phyloP scores from a whole-genome alignment of 768 basidiomycete genomes.

The Boletus tylopilopsis region DNA sequence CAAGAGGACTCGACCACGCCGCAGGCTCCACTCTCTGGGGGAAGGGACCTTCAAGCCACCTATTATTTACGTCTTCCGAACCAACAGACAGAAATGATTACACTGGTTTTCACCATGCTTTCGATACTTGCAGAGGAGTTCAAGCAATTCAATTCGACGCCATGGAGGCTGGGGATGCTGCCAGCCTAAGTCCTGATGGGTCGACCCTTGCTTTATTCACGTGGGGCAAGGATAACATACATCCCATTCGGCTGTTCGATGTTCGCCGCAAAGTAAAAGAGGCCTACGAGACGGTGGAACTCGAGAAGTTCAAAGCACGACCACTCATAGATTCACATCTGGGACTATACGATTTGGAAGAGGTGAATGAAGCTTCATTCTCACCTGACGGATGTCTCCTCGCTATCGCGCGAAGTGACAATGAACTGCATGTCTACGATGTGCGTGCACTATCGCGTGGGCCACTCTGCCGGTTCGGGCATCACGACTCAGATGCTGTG shows the following conservation, averaged over 20 bases:
- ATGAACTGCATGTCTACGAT: slow-evolving; percentile 60
- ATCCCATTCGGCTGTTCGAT: slow-evolving; percentile 52
- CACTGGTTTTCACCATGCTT: slow-evolving; percentile 47
- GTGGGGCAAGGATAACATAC: slow-evolving; percentile 15
- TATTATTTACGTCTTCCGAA: slow-evolving; percentile 58
- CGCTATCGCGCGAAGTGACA: slow-evolving; percentile 58
- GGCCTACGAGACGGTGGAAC: slow-evolving; percentile 28
- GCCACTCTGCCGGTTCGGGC: slow-evolving; percentile 46
- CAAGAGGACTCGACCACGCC: slow-evolving; percentile 21
- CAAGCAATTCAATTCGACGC: slow-evolving; percentile 38
- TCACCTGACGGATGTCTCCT: slow-evolving; percentile 62
- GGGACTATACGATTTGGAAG: slow-evolving; percentile 25
- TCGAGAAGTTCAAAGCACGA: slow-evolving; percentile 34
- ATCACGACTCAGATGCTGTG: slow-evolving; percentile 35
- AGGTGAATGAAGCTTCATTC: slow-evolving; percentile 49
- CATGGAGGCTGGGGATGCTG: slow-evolving; percentile 50
- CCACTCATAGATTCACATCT: neutral
- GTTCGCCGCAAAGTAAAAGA: slow-evolving; percentile 32
- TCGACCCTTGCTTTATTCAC: slow-evolving; percentile 33
- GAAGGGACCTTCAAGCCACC: slow-evolving; percentile 30
- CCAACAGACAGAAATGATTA: slow-evolving; percentile 23
- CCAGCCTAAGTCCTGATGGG: slow-evolving; percentile 46
- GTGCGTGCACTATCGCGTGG: slow-evolving; percentile 46
- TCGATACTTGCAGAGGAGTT: slow-evolving; percentile 36
- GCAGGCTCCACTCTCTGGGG: slow-evolving; percentile 57